Evolutionary conservation across 2,329 filamentous ascomycete species (phyloP), one percentile per base, ranked within the genome.

Genomic region (Eurotiales sp.): DNA sequence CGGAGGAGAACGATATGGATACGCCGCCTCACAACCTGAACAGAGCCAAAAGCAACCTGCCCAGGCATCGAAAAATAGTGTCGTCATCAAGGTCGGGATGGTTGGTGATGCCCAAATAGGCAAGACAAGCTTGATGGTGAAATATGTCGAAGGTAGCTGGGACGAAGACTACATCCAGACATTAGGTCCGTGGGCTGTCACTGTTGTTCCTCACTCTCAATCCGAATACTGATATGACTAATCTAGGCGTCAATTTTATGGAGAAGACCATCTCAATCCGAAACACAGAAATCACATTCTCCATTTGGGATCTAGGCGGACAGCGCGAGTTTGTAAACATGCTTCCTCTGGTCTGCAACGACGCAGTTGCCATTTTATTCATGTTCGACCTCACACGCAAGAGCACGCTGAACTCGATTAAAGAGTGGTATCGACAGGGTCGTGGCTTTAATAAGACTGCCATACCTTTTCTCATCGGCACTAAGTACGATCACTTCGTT

Each of bases 141-240:
- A 99, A 72, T 99, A 99, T 67, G 93, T 99, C 51, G 93, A 99
- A 74, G 93, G 93, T 54, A 96, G 91, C 72, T 99, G 93, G 90
- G 93, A 99, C 71, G 93, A 99, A 74, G 93, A 99, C 70, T 99
- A 99, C 72, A 99, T 99, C 65, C 93, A 99, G 74, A 99, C 93
- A 19, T 77, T 99, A 40, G 93, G 83, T 86, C 72, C 56, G 77
- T 30, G n/a, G 15, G 15, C 48, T 25, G 50, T 23, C 27, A 25
- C 10, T 8, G 25, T 39, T 14, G 8, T 27, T n/a, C 21, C n/a
- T 15, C 22, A 14, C 8, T 42, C 39, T 30, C 15, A 14, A 32
- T 14, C 29, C 10, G 10, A 27, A 23, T 40, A 48, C 41, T 58
- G 21, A 46, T 48, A 48, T 34, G 52, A 21, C 14, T 14, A 22